These are phyloP conservation scores for Stagonosporopsis vannaccii DNA, from an alignment of 2,329 filamentous ascomycete species.

Conservation along the genomic window DNA sequence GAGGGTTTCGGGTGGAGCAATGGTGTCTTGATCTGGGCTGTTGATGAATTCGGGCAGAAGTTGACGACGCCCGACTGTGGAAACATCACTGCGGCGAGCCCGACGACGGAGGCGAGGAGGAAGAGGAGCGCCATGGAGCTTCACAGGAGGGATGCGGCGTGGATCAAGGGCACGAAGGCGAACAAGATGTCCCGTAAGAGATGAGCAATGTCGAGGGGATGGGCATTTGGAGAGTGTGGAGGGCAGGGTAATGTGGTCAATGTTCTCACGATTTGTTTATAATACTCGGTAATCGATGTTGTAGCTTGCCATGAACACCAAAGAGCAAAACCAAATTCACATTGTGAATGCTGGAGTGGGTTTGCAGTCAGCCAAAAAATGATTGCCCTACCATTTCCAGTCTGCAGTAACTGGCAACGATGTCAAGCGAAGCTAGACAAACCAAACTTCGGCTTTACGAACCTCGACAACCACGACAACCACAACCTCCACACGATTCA, in stretches of 20 bases:
- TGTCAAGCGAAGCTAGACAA: too few relatives aligned
- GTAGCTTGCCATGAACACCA: too few relatives aligned
- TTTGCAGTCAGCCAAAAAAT: too few relatives aligned
- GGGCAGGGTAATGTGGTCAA: not conserved
- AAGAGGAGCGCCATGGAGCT: conserved; percentile 45
- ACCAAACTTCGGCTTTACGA: too few relatives aligned
- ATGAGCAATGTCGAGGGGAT: not conserved
- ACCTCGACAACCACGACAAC: too few relatives aligned
- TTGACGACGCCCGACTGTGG: conserved; percentile 61
- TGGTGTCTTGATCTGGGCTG: conserved; percentile 71
- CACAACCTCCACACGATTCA: too few relatives aligned
- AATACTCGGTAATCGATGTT: not conserved
- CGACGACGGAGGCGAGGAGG: conserved; percentile 25
- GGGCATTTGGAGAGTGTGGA: not conserved
- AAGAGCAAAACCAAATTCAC: too few relatives aligned
- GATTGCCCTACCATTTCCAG: too few relatives aligned
- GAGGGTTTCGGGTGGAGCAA: conserved; percentile 77
- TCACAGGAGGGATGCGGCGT: conserved; percentile 37
- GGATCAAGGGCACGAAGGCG: conserved; percentile 40
- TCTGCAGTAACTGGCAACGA: too few relatives aligned
- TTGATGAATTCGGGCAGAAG: conserved; percentile 66
- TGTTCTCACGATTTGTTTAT: not conserved
- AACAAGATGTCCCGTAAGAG: conserved; percentile 13
- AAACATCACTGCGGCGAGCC: conserved; percentile 40
- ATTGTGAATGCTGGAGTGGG: too few relatives aligned